phyloP scores from a whole-genome alignment of 208 protist species.

The Crithidia mellificae region DNA sequence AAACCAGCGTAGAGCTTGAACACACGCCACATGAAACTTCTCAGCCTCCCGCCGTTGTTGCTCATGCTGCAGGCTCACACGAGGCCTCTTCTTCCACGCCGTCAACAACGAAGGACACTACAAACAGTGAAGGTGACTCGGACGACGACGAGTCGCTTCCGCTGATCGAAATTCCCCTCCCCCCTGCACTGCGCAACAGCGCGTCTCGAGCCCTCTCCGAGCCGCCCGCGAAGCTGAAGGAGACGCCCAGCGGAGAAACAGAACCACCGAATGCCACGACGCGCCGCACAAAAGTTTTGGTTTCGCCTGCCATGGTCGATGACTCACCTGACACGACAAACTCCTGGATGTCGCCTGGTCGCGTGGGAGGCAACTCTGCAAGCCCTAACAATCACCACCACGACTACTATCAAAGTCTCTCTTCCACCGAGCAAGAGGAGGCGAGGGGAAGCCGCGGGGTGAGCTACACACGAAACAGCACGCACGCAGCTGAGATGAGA shows the following conservation, averaged over 20 bases:
- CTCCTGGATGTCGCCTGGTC: not conserved
- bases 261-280: not conserved
- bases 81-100: too few species aligned
- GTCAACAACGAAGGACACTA: not conserved
- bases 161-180: not conserved
- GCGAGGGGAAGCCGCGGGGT: not conserved
- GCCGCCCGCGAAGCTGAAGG: not conserved
- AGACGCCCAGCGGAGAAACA: not conserved
- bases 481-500: not conserved
- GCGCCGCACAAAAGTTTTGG: slow-evolving; percentile 1
- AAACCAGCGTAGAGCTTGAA: too few species aligned
- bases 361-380: not conserved
- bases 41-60: too few species aligned
- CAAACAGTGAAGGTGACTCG: not conserved
- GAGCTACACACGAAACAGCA: not conserved
- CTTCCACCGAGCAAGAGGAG: not conserved
- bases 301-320: not conserved
- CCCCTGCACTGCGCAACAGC: not conserved
- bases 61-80: too few species aligned
- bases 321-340: slow-evolving; percentile 4
- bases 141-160: not conserved
- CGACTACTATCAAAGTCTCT: not conserved
- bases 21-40: too few species aligned
- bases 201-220: not conserved
- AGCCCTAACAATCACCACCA: too few species aligned